Conservation (phyloP, 257 asterid genomes). For the Lavandula angustifolia region DNA sequence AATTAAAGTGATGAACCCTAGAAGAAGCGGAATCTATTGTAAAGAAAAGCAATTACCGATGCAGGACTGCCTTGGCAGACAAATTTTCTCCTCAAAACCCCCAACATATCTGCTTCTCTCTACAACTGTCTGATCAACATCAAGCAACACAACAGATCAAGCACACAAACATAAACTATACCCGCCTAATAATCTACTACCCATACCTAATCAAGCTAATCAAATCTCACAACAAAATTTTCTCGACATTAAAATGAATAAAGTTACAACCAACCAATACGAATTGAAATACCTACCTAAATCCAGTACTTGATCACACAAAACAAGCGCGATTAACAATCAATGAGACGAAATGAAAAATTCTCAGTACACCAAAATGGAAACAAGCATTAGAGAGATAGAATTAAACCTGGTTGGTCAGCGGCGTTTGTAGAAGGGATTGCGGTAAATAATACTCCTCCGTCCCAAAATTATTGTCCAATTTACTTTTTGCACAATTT, state of each 20-base stretch:
- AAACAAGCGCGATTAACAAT: not conserved
- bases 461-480: too few relatives aligned
- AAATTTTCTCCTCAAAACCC: conserved; percentile 45
- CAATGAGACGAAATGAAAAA: not conserved
- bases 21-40: not conserved
- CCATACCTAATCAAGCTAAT: conserved; percentile 5
- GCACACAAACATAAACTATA: not conserved
- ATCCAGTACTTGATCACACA: not conserved
- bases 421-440: conserved; percentile 22
- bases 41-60: conserved; percentile 30
- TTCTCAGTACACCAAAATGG: not conserved
- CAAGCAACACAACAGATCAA: conserved; percentile 23
- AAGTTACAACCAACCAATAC: not conserved
- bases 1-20: conserved; percentile 22
- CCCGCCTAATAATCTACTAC: not conserved
- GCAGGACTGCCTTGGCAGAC: conserved; percentile 45
- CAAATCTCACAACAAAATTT: conserved; percentile 11
- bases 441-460: too few relatives aligned
- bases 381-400: not conserved
- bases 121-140: conserved; percentile 31
- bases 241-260: conserved; percentile 3
- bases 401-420: conserved; percentile 26
- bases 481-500: too few relatives aligned
- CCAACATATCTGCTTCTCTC: conserved; percentile 50
- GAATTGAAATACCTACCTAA: conserved; percentile 9